Conservation (phyloP, 768 basidiomycete species). For the Suillus tomentosus region DNA sequence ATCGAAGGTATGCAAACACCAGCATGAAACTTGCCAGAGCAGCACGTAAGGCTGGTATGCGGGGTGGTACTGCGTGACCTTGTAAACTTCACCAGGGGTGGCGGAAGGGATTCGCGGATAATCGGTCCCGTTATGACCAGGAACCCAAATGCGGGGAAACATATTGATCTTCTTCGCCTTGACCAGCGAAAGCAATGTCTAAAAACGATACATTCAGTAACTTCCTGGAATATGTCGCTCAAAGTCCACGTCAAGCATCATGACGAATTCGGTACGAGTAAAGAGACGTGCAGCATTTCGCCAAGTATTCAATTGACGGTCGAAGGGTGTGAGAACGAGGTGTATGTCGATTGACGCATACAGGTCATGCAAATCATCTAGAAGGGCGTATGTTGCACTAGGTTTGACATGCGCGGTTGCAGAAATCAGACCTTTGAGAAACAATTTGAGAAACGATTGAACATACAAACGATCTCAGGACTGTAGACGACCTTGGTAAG, state of each 20-base stretch:
- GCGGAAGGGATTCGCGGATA: conserved; percentile 69
- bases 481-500: conserved; percentile 60
- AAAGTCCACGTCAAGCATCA: conserved; percentile 94
- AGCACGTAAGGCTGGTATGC: conserved; percentile 81
- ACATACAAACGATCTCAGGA: neutral
- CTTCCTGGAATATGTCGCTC: neutral
- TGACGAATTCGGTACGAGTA: conserved; percentile 79
- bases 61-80: conserved; percentile 74
- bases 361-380: conserved; percentile 64
- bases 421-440: conserved; percentile 73
- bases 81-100: conserved; percentile 67
- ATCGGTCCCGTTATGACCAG: conserved; percentile 82
- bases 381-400: conserved; percentile 43
- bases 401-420: conserved; percentile 74
- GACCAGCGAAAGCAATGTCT: conserved; percentile 64
- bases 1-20: neutral
- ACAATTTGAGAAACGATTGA: neutral
- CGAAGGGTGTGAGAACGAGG: conserved; percentile 78
- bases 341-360: conserved; percentile 67
- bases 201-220: neutral
- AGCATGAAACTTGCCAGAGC: conserved; percentile 36
- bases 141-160: conserved; percentile 78
- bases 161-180: conserved; percentile 58
- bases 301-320: conserved; percentile 89
- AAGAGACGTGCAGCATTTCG: conserved; percentile 84